Evolutionary conservation across 768 basidiomycete genomes (phyloP).

Genomic region (Russula sp.): DNA sequence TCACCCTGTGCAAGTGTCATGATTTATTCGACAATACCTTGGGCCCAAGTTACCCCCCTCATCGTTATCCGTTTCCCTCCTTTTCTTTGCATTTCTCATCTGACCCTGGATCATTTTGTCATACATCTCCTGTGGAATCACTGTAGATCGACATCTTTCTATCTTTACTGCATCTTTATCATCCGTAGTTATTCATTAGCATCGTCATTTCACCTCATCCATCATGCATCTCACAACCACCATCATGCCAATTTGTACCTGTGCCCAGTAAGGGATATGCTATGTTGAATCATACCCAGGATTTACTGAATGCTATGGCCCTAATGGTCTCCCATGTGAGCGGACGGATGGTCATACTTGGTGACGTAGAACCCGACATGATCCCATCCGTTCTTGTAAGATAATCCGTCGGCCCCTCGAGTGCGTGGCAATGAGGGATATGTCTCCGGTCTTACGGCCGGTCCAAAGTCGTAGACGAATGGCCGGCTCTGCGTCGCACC

Average conservation of each 20-base stretch:
- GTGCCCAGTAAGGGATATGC: conserved; percentile 5
- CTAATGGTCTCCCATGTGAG: conserved; percentile 9
- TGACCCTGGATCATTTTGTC: conserved; percentile 18
- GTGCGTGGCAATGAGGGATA: conserved; percentile 37
- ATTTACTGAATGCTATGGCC: background rate
- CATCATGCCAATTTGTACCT: conserved; percentile 14
- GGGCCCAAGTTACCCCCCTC: background rate
- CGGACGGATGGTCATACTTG: conserved; percentile 36
- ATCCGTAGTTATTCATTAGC: conserved; percentile 18
- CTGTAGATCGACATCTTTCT: conserved; percentile 20
- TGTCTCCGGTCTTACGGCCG: conserved; percentile 48
- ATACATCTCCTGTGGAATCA: conserved; percentile 20
- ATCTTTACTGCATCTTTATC: conserved; percentile 24
- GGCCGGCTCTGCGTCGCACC: conserved; percentile 72
- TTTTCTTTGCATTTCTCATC: conserved; percentile 18
- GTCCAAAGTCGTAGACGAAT: conserved; percentile 78
- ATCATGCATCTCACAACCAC: conserved; percentile 13
- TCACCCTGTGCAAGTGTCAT: conserved; percentile 19
- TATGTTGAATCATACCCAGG: conserved; percentile 14
- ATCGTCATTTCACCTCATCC: conserved; percentile 16
- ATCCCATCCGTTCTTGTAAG: conserved; percentile 31
- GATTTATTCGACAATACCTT: background rate
- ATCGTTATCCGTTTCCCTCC: background rate
- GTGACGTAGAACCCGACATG: conserved; percentile 48
- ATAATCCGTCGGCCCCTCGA: conserved; percentile 32